Base-by-base conservation (phyloP, 306 rosid genomes). In the Castanea crenata region DNA sequence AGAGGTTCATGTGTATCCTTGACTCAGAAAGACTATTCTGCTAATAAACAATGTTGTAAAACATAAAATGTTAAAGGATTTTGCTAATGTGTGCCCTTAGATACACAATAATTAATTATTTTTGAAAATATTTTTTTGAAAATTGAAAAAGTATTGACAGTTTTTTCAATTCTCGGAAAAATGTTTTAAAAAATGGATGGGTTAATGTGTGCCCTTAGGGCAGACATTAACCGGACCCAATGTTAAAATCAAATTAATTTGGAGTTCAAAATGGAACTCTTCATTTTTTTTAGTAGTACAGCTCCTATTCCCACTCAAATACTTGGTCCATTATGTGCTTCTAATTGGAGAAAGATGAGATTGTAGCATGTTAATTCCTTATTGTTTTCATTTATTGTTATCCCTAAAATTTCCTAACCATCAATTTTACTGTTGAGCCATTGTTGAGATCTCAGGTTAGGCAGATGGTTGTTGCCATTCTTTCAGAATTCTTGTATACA, bases 401-500 rank as follows among this genome's bases (percentile, higher is more conserved):
- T 63, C 6, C 23, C 57, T 12, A 25, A 58, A 29, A 4, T 29
- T 73, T 65, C 74, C 54, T 5, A 27, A 61, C 49, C 54, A 32
- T 71, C 55, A 23, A 21, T 67, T 67, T 19, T 19, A n/a, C 78
- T 61, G 56, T 59, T 74, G 31, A 12, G 44, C 10, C 58, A 3
- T 27, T 41, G 49, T 18, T 20, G 46, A 20, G 23, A 23, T 23
- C 80, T 64, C 83, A 90, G 97, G 94, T 92, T 29, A 86, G 69
- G 78, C 90, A 90, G 82, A 90, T 92, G 97, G 91, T 90, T 54
- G 83, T 80, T 61, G 92, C 97, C 23, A 85, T 81, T 69, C 57
- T 92, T 86, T 63, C 81, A 68, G 97, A 90, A 82, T 71, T 71
- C 78, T 19, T 83, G 85, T 44, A 61, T 84, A 55, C 41, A 87